These are phyloP conservation scores for Cardamine resedifolia DNA, from an alignment of 345 rosid species.

Conservation along the genomic window DNA sequence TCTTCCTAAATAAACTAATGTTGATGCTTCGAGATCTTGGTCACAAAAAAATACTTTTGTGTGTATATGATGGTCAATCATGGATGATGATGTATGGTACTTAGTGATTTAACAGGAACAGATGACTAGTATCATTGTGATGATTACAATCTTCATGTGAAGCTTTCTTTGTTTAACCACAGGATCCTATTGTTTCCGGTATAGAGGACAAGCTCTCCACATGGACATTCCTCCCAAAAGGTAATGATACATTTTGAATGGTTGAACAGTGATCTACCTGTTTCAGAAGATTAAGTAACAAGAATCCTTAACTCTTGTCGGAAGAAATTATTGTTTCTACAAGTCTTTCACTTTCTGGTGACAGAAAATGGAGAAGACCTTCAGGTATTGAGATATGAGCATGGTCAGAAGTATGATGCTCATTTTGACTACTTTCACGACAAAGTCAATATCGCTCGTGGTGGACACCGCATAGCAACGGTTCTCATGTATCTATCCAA, in stretches of 20 bases:
- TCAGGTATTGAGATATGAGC: slow-evolving; percentile 84
- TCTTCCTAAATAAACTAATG: background rate
- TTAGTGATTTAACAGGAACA: background rate
- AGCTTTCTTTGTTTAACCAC: slow-evolving; percentile 21
- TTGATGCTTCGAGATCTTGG: slow-evolving; percentile 1
- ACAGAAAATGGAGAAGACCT: slow-evolving; percentile 94
- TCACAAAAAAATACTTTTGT: background rate
- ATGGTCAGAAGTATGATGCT: slow-evolving; percentile 90
- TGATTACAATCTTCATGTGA: slow-evolving; percentile 6
- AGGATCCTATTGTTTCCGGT: slow-evolving; percentile 90
- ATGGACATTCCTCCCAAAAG: slow-evolving; percentile 98
- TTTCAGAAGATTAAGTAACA: background rate
- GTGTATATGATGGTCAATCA: background rate
- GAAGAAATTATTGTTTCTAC: background rate
- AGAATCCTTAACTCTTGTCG: background rate
- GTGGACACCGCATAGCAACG: slow-evolving; percentile 91
- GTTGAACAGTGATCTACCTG: background rate
- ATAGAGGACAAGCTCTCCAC: slow-evolving; percentile 91
- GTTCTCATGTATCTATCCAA: slow-evolving; percentile 88
- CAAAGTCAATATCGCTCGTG: slow-evolving; percentile 87
- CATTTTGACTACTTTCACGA: slow-evolving; percentile 88
- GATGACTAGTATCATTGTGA: background rate
- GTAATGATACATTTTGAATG: slow-evolving; percentile 36
- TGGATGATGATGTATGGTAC: background rate
- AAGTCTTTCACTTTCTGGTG: slow-evolving; percentile 17